phyloP scores from a whole-genome alignment of 2,329 filamentous ascomycete genomes.

The Colletotrichum falcatum region DNA sequence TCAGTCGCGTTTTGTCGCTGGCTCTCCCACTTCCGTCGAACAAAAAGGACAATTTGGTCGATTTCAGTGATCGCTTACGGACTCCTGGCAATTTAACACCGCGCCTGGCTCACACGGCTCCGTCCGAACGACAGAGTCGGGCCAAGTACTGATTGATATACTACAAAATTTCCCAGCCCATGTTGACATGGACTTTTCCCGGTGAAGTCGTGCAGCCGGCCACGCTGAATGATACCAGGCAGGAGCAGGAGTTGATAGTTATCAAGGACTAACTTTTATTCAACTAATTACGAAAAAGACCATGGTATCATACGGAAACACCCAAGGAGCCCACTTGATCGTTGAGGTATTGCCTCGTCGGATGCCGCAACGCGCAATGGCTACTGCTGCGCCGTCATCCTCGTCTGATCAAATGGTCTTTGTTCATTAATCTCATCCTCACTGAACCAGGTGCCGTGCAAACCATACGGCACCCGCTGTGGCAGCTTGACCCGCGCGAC shows the following conservation, averaged over 20 bases:
- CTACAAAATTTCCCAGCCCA: neutral
- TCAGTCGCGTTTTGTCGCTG: no score
- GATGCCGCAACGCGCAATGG: neutral
- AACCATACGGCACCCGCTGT: constrained; percentile 76
- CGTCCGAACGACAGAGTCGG: neutral
- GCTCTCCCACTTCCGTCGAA: no score
- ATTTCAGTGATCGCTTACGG: neutral
- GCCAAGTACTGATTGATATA: neutral
- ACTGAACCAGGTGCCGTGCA: constrained; percentile 73
- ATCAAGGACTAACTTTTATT: neutral
- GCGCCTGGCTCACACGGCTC: neutral
- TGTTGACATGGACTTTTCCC: neutral
- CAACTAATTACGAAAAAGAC: neutral
- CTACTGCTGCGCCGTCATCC: neutral
- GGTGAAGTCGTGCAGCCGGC: neutral
- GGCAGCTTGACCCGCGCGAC: constrained; percentile 70
- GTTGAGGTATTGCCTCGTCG: no score
- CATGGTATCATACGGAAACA: constrained; percentile 23
- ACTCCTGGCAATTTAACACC: neutral
- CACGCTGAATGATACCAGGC: neutral
- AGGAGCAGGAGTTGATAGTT: neutral
- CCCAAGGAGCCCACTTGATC: neutral
- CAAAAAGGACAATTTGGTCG: neutral
- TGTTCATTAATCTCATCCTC: constrained; percentile 65
- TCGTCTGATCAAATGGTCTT: constrained; percentile 45